Percentiles rank a stretch among this genome's conserved stretches.
Conservation (phyloP, 257 asterid genomes). For the Capsicum chinense region DNA sequence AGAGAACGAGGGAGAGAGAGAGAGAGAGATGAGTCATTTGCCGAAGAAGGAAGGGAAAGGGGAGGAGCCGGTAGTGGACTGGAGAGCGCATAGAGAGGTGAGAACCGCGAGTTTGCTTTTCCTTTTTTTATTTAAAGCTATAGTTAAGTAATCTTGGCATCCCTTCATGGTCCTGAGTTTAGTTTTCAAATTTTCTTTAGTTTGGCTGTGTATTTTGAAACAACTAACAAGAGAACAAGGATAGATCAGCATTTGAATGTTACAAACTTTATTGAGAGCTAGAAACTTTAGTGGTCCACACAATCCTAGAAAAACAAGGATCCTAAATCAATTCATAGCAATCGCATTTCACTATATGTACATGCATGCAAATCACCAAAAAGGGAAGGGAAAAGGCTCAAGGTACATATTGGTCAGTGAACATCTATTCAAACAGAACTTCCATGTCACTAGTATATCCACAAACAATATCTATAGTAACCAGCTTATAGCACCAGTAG, state of each 20-base stretch:
- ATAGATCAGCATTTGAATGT: not conserved
- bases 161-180: too few relatives aligned
- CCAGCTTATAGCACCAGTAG: not conserved
- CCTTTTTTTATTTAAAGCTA: too few relatives aligned
- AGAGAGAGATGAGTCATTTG: too few relatives aligned
- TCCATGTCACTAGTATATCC: slow-evolving; percentile 21
- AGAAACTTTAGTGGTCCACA: not conserved
- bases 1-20: too few relatives aligned
- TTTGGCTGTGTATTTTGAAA: too few relatives aligned
- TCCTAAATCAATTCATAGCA: slow-evolving; percentile 15
- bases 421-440: slow-evolving; percentile 7
- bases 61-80: too few relatives aligned
- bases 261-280: slow-evolving; percentile 6
- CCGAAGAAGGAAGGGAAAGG: too few relatives aligned
- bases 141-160: too few relatives aligned
- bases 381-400: not conserved
- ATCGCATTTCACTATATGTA: slow-evolving; percentile 22
- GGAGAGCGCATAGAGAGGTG: too few relatives aligned
- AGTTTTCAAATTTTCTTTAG: too few relatives aligned
- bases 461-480: slow-evolving; percentile 18
- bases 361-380: slow-evolving; percentile 10
- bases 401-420: slow-evolving; percentile 16
- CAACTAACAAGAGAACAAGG: not conserved
- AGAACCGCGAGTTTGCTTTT: too few relatives aligned
- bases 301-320: not conserved